Percentiles rank a stretch among this genome's conserved stretches.
Evolutionary conservation across 345 rosid species (phyloP).

Genomic region (Corchorus olitorius): DNA sequence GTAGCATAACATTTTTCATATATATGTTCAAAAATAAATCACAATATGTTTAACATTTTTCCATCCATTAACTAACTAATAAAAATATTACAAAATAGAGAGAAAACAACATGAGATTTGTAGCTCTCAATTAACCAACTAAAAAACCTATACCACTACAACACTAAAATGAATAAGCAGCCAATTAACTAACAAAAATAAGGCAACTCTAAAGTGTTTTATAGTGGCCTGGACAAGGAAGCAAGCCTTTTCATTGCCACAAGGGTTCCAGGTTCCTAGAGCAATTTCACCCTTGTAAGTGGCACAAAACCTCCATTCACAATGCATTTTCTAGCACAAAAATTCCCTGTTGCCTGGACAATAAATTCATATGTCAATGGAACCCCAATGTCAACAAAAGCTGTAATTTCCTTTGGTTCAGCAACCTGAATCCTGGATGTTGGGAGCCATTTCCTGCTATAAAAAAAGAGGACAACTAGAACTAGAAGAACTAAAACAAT

Average conservation of each 20-base stretch:
- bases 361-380: slow-evolving; percentile 54
- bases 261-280: slow-evolving; percentile 25
- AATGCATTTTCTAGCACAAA: slow-evolving; percentile 52
- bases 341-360: slow-evolving; percentile 58
- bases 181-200: too few species aligned
- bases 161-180: too few species aligned
- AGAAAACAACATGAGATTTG: too few species aligned
- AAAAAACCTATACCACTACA: too few species aligned
- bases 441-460: slow-evolving; percentile 41
- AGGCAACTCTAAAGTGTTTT: too few species aligned
- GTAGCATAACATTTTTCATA: too few species aligned
- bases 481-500: slow-evolving; percentile 57
- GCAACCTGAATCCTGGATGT: slow-evolving; percentile 39
- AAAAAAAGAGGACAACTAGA: slow-evolving; percentile 47
- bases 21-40: too few species aligned
- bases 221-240: too few species aligned
- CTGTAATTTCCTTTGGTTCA: slow-evolving; percentile 42
- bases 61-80: too few species aligned
- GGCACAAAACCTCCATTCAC: slow-evolving; percentile 66
- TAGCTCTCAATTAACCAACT: too few species aligned
- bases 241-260: slow-evolving; percentile 61
- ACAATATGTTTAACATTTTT: too few species aligned
- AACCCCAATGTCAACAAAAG: slow-evolving; percentile 44
- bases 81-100: too few species aligned
- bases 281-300: slow-evolving; percentile 59